These are phyloP conservation scores for Camelina neglecta DNA, from an alignment of 345 rosid species.

Conservation along the genomic window DNA sequence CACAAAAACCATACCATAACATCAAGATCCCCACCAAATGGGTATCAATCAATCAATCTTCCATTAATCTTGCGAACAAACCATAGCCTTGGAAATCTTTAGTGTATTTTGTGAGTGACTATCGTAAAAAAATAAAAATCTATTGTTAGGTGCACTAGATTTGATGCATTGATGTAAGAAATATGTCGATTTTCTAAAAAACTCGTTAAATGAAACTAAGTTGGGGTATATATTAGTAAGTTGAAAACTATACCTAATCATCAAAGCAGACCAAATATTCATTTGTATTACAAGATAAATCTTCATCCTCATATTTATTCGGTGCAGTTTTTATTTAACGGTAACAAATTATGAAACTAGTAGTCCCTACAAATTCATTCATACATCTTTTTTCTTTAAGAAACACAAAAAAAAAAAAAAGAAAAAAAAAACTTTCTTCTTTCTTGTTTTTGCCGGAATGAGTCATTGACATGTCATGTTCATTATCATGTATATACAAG, in stretches of 20 bases:
- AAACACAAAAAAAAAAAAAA: neutral
- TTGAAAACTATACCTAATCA: neutral
- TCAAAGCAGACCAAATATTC: neutral
- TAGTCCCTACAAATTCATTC: too few relatives aligned
- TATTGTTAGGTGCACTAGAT: slow-evolving; percentile 1
- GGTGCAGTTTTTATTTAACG: neutral
- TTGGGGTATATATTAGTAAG: neutral
- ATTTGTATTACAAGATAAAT: neutral
- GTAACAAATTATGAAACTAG: too few relatives aligned
- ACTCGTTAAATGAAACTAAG: neutral
- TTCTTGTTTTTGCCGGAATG: neutral
- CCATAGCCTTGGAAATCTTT: slow-evolving; percentile 24
- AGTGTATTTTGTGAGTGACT: slow-evolving; percentile 21
- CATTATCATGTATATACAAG: slow-evolving; percentile 32
- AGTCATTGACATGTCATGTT: slow-evolving; percentile 37
- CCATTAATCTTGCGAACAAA: slow-evolving; percentile 17
- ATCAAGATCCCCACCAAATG: slow-evolving; percentile 36
- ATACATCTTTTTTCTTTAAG: neutral
- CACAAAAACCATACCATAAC: slow-evolving; percentile 36
- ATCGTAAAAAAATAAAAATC: neutral
- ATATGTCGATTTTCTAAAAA: too few relatives aligned
- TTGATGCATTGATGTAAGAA: neutral
- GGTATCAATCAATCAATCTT: slow-evolving; percentile 36
- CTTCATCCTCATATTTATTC: neutral
- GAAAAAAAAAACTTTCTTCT: neutral